Conservation (phyloP, 257 asterid species). For the Linderniella brevidens region DNA sequence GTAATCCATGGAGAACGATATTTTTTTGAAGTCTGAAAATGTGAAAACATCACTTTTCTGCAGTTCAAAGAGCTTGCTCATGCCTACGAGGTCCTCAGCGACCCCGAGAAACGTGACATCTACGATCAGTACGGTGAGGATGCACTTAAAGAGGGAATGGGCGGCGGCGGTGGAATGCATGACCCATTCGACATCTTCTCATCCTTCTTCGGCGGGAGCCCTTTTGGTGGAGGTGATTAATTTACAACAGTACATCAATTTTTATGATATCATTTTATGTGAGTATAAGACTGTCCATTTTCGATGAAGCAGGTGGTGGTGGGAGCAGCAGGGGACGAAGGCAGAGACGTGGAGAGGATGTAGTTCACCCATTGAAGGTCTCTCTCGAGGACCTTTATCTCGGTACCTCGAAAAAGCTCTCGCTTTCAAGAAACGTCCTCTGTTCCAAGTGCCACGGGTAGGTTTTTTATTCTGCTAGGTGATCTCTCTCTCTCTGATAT, state of each 20-base stretch:
- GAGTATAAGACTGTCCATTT: too few relatives aligned
- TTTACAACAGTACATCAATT: too few relatives aligned
- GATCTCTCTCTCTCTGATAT: not conserved
- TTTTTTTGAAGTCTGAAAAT: not conserved
- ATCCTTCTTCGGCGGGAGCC: conserved; percentile 36
- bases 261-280: too few relatives aligned
- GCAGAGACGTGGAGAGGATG: conserved; percentile 42
- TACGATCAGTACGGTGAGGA: conserved; percentile 51
- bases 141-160: conserved; percentile 51
- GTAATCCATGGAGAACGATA: not conserved
- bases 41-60: conserved; percentile 5
- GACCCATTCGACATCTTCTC: conserved; percentile 41
- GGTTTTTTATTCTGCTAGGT: conserved; percentile 4
- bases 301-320: conserved; percentile 22
- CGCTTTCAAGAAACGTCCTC: conserved; percentile 30
- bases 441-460: conserved; percentile 36
- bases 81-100: conserved; percentile 41
- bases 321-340: conserved; percentile 46
- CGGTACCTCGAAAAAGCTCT: conserved; percentile 35
- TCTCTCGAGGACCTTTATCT: conserved; percentile 32
- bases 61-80: conserved; percentile 53
- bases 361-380: conserved; percentile 36
- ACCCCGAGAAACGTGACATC: conserved; percentile 37
- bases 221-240: conserved; percentile 21
- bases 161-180: conserved; percentile 32